Conservation (phyloP, 2,329 filamentous ascomycete genomes). For the Alternaria metachromatica region DNA sequence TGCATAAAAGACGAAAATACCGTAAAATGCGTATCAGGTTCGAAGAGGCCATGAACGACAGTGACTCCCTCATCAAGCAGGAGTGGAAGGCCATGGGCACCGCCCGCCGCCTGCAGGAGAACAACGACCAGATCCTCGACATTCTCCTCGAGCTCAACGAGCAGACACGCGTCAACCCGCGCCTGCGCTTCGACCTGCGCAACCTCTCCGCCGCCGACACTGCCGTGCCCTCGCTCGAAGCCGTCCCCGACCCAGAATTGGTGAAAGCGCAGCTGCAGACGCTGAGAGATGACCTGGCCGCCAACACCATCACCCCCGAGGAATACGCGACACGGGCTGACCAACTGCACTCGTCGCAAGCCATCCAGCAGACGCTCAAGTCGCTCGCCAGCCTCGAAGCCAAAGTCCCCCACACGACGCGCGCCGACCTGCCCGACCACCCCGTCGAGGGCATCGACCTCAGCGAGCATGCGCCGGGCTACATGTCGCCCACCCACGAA, state of each 20-base stretch:
- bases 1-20: slow-evolving; percentile 76
- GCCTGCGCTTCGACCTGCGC: slow-evolving; percentile 75
- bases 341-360: slow-evolving; percentile 36
- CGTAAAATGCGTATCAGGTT: slow-evolving; percentile 85
- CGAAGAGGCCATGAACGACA: slow-evolving; percentile 77
- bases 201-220: slow-evolving; percentile 47
- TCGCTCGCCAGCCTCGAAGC: slow-evolving; percentile 50
- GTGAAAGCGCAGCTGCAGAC: slow-evolving; percentile 40
- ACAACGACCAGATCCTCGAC: slow-evolving; percentile 92
- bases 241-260: slow-evolving; percentile 29
- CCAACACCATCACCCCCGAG: slow-evolving; percentile 35
- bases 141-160: slow-evolving; percentile 90
- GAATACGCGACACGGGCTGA: slow-evolving; percentile 38
- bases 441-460: slow-evolving; percentile 54
- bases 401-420: slow-evolving; percentile 50
- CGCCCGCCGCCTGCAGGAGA: slow-evolving; percentile 81
- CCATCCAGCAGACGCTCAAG: slow-evolving; percentile 30
- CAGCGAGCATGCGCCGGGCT: slow-evolving; percentile 66
- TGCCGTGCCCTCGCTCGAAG: slow-evolving; percentile 33
- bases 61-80: slow-evolving; percentile 80
- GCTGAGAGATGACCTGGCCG: slow-evolving; percentile 45
- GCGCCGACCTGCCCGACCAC: slow-evolving; percentile 39
- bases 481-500: slow-evolving; percentile 72
- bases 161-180: slow-evolving; percentile 75
- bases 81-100: slow-evolving; percentile 82